Percentiles rank a stretch among this genome's conserved stretches.
phyloP scores from a whole-genome alignment of 345 rosid genomes.

The Pistacia atlantica region DNA sequence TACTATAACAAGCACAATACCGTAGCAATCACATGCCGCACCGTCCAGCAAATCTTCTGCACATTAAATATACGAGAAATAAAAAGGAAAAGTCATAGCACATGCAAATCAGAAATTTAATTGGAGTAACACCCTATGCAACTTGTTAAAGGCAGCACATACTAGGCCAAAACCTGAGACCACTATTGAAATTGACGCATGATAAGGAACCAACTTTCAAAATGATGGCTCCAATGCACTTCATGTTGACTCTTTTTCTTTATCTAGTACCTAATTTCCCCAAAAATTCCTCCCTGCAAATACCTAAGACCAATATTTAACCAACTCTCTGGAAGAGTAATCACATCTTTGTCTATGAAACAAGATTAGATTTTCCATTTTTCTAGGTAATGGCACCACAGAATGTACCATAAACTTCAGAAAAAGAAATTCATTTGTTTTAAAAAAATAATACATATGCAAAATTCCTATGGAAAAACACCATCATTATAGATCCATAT shows the following conservation, averaged over 20 bases:
- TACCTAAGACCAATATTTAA: not conserved
- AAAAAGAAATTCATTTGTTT: conserved; percentile 23
- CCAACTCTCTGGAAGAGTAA: not conserved
- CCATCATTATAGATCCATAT: conserved; percentile 12
- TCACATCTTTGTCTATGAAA: not conserved
- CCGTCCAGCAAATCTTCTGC: not conserved
- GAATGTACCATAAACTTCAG: conserved; percentile 11
- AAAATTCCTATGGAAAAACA: conserved; percentile 37
- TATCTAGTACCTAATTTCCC: not conserved
- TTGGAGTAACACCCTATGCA: conserved; percentile 1
- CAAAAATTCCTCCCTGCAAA: not conserved
- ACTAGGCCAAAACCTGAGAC: not conserved
- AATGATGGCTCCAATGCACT: conserved; percentile 5
- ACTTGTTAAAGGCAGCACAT: conserved; percentile 10
- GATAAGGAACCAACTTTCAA: conserved; percentile 19
- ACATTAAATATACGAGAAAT: not conserved
- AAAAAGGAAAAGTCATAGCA: not conserved
- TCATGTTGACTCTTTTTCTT: conserved; percentile 1
- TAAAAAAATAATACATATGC: conserved; percentile 37
- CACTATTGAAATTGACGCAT: not conserved
- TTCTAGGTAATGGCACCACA: conserved; percentile 17
- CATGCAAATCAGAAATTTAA: conserved; percentile 5
- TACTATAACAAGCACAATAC: not conserved
- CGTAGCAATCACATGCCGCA: conserved; percentile 22
- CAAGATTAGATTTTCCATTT: not conserved